Evolutionary conservation across 176 grass and related monocot genomes (phyloP).

Genomic region (Lolium rigidum): DNA sequence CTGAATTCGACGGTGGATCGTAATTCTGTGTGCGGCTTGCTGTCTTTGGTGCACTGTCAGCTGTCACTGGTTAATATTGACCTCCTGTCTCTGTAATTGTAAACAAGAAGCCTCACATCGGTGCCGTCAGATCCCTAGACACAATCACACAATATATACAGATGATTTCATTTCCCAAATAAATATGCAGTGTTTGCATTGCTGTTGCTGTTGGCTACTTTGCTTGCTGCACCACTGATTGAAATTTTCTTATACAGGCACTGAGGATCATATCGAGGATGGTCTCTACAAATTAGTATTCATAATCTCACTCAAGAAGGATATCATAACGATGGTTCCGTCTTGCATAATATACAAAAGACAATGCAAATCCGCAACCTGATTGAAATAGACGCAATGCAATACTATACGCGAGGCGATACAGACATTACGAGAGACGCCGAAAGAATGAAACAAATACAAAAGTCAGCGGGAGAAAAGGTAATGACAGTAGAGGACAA

Average conservation of each 20-base stretch:
- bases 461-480: no score
- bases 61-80: no score
- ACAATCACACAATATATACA: not conserved
- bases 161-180: not conserved
- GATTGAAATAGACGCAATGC: not conserved
- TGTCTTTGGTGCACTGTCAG: not conserved
- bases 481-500: not conserved
- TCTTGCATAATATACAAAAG: no score
- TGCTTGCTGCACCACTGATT: not conserved
- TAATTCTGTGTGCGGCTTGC: constrained; percentile 21
- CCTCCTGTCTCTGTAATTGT: not conserved
- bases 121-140: not conserved
- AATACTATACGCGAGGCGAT: not conserved
- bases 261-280: no score
- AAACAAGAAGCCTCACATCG: not conserved
- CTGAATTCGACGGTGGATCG: not conserved
- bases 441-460: not conserved
- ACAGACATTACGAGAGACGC: not conserved
- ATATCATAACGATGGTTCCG: no score
- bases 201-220: not conserved
- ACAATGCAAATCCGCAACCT: not conserved
- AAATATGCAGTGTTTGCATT: not conserved
- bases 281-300: no score
- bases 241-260: not conserved
- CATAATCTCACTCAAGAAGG: no score